These are phyloP conservation scores for Cryptococcus sp. DNA, from an alignment of 1,284 basidiomycete species.

Conservation along the genomic window DNA sequence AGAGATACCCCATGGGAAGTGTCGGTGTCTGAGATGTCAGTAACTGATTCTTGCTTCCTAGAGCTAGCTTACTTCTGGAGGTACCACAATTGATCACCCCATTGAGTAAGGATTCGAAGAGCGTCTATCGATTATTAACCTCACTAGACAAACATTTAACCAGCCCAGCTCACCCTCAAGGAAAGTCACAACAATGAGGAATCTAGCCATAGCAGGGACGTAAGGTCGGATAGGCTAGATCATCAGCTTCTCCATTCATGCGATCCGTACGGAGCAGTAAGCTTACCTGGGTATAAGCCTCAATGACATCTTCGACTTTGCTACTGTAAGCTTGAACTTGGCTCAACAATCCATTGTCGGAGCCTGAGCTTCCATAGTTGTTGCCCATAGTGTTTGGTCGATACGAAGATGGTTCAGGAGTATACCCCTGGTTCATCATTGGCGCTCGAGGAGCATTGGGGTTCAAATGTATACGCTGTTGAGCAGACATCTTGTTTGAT, in stretches of 20 bases:
- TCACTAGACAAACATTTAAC: background rate
- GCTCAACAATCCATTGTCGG: slow-evolving; percentile 70
- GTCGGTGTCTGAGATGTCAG: slow-evolving; percentile 64
- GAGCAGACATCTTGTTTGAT: slow-evolving; percentile 27
- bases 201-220: slow-evolving; percentile 89
- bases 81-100: slow-evolving; percentile 96
- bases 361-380: slow-evolving; percentile 9
- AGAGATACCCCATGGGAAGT: slow-evolving; percentile 91
- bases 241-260: slow-evolving; percentile 1
- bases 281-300: slow-evolving; percentile 72
- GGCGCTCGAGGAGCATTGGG: slow-evolving; percentile 40
- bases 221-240: slow-evolving; percentile 77
- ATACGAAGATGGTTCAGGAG: slow-evolving; percentile 18
- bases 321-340: slow-evolving; percentile 72
- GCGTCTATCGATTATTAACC: slow-evolving; percentile 54
- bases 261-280: background rate
- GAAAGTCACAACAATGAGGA: slow-evolving; percentile 97
- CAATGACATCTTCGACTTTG: slow-evolving; percentile 86
- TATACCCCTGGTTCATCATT: slow-evolving; percentile 31
- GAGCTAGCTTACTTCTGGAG: slow-evolving; percentile 64
- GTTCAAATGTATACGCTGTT: slow-evolving; percentile 48
- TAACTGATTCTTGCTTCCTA: slow-evolving; percentile 33
- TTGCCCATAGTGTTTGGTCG: slow-evolving; percentile 29
- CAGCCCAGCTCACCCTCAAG: slow-evolving; percentile 60
- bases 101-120: slow-evolving; percentile 86